Evolutionary conservation across 2,329 filamentous ascomycete genomes (phyloP).

Genomic region (Reticulascus tulasneorum): DNA sequence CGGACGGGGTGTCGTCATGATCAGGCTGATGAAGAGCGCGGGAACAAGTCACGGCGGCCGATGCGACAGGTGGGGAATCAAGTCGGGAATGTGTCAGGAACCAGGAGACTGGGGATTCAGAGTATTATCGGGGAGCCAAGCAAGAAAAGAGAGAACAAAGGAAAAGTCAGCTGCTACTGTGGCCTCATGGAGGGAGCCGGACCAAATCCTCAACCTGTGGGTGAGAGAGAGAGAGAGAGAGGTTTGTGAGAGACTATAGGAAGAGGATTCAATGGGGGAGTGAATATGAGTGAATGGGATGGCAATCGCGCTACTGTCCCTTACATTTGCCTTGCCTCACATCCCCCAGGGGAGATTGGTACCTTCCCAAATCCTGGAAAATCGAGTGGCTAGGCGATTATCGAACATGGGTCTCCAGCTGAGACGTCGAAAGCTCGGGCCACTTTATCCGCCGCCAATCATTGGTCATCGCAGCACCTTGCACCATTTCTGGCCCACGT

Average conservation of each 20-base stretch:
- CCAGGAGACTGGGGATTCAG: not conserved
- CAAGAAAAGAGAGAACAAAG: conserved; percentile 1
- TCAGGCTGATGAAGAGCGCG: conserved; percentile 7
- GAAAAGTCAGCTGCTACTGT: not conserved
- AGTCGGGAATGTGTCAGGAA: not conserved
- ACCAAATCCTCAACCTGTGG: too few species aligned
- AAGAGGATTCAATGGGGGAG: conserved; percentile 3
- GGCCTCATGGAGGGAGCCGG: not conserved
- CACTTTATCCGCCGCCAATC: conserved; percentile 1
- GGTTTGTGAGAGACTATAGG: not conserved
- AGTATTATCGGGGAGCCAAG: too few species aligned
- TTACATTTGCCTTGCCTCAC: conserved; percentile 2
- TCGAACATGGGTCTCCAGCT: conserved; percentile 4
- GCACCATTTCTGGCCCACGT: too few species aligned
- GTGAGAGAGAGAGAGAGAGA: not conserved
- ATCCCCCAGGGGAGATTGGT: too few species aligned
- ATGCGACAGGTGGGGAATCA: not conserved
- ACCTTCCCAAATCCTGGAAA: conserved; percentile 1
- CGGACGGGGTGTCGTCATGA: conserved; percentile 11
- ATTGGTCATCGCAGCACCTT: not conserved
- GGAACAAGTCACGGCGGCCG: conserved; percentile 5
- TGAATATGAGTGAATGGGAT: conserved; percentile 12
- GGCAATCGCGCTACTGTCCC: too few species aligned
- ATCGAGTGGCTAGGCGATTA: conserved; percentile 8
- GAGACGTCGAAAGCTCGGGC: conserved; percentile 16